These are phyloP conservation scores for Gaertneriomyces semiglobifer DNA, from an alignment of 192 early-diverging fungal genomes.

Conservation along the genomic window DNA sequence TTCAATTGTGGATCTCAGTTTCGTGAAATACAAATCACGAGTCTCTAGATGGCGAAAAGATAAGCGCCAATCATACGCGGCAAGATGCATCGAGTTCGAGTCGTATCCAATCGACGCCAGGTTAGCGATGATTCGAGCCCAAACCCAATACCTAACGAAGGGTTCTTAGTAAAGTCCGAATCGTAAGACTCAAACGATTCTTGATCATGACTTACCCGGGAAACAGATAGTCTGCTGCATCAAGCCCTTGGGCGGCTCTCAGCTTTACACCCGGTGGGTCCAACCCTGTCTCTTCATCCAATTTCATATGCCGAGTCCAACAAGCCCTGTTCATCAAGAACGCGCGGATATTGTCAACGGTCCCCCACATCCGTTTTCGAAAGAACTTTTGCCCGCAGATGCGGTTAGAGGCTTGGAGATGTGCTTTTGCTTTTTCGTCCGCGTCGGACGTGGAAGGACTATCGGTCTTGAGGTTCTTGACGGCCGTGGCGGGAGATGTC, in stretches of 20 bases:
- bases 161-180: constrained; percentile 1
- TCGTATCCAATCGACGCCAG: constrained; percentile 82
- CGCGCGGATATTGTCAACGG: constrained; percentile 73
- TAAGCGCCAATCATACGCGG: constrained; percentile 87
- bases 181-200: not conserved
- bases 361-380: constrained; percentile 83
- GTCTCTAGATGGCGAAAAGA: constrained; percentile 71
- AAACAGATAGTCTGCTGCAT: constrained; percentile 88
- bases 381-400: constrained; percentile 80
- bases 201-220: constrained; percentile 54
- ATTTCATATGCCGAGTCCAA: constrained; percentile 80
- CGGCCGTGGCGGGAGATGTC: not conserved
- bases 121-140: constrained; percentile 72
- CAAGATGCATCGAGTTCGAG: constrained; percentile 59
- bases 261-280: constrained; percentile 80
- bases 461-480: not conserved
- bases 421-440: constrained; percentile 4
- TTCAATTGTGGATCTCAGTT: constrained; percentile 72
- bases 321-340: constrained; percentile 81
- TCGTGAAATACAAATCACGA: constrained; percentile 79
- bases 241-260: constrained; percentile 77
- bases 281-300: constrained; percentile 76
- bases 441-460: not conserved
- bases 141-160: constrained; percentile 74
- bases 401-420: constrained; percentile 10